Percentiles rank a stretch among this genome's conserved stretches.
Evolutionary conservation across 2,329 filamentous ascomycete genomes (phyloP).

Genomic region (Aspergillus transmontanensis): DNA sequence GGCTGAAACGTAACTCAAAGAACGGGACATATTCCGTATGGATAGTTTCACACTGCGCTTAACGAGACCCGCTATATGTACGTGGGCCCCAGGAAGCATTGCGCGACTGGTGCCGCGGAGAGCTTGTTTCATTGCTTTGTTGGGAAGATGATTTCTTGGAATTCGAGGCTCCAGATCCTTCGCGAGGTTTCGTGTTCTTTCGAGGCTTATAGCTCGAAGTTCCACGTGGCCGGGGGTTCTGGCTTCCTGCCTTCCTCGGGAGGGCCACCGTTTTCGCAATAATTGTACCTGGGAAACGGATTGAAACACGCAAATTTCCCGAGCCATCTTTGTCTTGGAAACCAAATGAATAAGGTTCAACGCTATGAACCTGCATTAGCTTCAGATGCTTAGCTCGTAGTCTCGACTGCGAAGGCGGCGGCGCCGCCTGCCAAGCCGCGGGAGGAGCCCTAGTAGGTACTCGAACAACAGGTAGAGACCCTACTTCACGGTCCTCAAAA

Average conservation of each 20-base stretch:
- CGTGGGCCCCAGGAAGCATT: constrained; percentile 34
- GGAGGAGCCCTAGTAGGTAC: constrained; percentile 66
- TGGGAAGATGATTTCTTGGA: constrained; percentile 33
- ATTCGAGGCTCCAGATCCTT: constrained; percentile 25
- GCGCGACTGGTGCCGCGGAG: constrained; percentile 31
- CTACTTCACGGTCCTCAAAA: constrained; percentile 80
- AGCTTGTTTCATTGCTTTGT: constrained; percentile 23
- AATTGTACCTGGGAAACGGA: constrained; percentile 52
- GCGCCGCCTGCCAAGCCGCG: constrained; percentile 64
- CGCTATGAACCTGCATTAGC: constrained; percentile 55
- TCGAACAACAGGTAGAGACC: constrained; percentile 71
- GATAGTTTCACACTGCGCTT: constrained; percentile 10
- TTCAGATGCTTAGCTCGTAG: constrained; percentile 53
- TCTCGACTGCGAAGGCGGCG: constrained; percentile 35
- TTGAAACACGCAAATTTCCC: constrained; percentile 40
- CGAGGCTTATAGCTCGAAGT: constrained; percentile 32
- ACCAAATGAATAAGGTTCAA: constrained; percentile 48
- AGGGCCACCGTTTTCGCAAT: constrained; percentile 46
- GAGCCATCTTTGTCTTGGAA: constrained; percentile 41
- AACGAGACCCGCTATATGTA: constrained; percentile 26
- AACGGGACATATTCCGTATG: constrained; percentile 5
- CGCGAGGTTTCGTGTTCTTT: constrained; percentile 35
- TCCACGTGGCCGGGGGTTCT: constrained; percentile 29
- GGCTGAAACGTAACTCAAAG: constrained; percentile 3
- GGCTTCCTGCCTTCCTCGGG: constrained; percentile 34